Percentiles rank a stretch among this genome's conserved stretches.
phyloP scores from a whole-genome alignment of 345 rosid genomes.

The Dipteronia sinensis region DNA sequence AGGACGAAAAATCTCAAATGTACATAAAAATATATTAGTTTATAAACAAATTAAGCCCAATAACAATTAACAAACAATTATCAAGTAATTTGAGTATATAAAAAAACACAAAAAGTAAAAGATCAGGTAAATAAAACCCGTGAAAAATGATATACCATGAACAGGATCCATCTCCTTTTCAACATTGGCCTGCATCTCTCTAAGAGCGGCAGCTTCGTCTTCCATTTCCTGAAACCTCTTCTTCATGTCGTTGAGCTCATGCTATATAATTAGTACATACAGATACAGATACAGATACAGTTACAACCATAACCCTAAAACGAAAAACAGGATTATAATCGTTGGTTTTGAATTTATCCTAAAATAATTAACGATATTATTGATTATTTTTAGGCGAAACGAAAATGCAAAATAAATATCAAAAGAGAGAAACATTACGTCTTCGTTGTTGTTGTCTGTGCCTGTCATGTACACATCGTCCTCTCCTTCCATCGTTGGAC shows the following conservation, averaged over 20 bases:
- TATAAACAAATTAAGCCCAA: background rate
- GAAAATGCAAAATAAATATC: background rate
- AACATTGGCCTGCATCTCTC: constrained; percentile 62
- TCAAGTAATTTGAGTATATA: too few relatives aligned
- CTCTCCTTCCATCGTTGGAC: constrained; percentile 33
- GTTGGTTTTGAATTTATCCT: too few relatives aligned
- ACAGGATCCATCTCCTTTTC: constrained; percentile 53
- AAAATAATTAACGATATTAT: background rate
- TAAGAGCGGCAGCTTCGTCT: constrained; percentile 58
- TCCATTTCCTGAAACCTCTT: constrained; percentile 63
- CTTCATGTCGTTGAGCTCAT: constrained; percentile 60
- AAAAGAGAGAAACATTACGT: constrained; percentile 22
- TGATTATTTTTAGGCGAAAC: background rate
- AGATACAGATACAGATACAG: background rate
- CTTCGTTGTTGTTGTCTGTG: constrained; percentile 33
- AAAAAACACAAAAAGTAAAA: background rate
- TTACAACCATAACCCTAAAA: background rate
- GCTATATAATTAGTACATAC: constrained; percentile 12
- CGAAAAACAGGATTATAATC: background rate
- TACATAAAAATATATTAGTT: too few relatives aligned
- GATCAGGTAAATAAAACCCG: background rate
- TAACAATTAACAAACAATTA: background rate
- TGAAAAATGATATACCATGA: constrained; percentile 32
- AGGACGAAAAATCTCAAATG: too few relatives aligned
- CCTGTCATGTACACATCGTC: constrained; percentile 45